Base-by-base conservation (phyloP, 768 basidiomycete species). In the Multifurca ochricompacta region DNA sequence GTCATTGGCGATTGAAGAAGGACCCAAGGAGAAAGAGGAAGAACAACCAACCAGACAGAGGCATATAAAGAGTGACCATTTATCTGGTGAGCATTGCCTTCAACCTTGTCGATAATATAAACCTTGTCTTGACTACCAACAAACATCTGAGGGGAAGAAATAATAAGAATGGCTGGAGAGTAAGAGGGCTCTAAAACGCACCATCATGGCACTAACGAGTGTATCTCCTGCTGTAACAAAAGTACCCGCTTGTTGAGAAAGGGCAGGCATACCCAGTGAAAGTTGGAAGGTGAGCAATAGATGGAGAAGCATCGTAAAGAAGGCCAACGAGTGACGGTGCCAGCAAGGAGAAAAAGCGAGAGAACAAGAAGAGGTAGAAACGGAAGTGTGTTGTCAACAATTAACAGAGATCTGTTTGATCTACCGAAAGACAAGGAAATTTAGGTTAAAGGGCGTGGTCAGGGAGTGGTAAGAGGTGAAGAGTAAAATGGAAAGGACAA, bases 51-150 rank as follows among this genome's bases (percentile, higher is more conserved):
- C 83, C 83, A 90, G 16, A 83, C 80, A 0, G 84, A 66, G 19
- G 80, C 88, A 80, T 84, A 87, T 1, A 85, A 84, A 10, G 89
- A 75, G 69, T 89, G 88, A 1, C 79, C 80, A 54, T 77, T 73
- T 56, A 91, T 75, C 60, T 75, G 69, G 3, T 78, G 77, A 3
- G 75, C 74, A 65, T 93, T 92, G 30, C 79, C 80, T 65, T 92
- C 89, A 1, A 83, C 81, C 72, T 96, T 96, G 74, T 96, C 92
- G n/a, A 93, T 71, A 19, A 93, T 86, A 69, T 93, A 94, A 31
- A 94, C 85, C 66, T 82, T 89, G 61, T 89, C 73, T 6, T 77
- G 71, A 59, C 84, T 87, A 30, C 87, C 90, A 48, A 92, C 70
- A 67, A 92, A 90, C 79, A 87, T 81, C 87, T 86, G 64, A 4